Evolutionary conservation across 2,329 filamentous ascomycete species (phyloP), one percentile per base, ranked within the genome.

Genomic region (Penicillium nordicum): DNA sequence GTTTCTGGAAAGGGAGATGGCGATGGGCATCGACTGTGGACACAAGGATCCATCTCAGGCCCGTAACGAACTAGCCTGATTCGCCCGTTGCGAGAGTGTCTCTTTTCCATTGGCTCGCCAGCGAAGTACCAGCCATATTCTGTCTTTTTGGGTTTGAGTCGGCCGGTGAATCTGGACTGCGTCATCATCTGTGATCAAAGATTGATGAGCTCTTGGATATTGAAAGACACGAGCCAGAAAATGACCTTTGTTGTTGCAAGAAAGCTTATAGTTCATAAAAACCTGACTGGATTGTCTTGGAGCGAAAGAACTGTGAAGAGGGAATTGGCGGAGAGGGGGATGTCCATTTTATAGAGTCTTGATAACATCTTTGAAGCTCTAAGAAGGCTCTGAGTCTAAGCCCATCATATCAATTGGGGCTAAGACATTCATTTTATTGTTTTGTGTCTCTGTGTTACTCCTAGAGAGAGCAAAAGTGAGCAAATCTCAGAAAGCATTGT

Each of bases 1-100:
- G 50, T 59, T 34, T 59, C 46, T 12, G 49, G 47, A 30, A 37
- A 43, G 7, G 54, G 42, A 7, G 57, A 52, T 34, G 55, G 53
- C 1, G 57, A 55, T 36, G 59, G 50, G 29, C 56, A 57, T 16
- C 50, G 55, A 27, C 38, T 56, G 18, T 46, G 50, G 34, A 25
- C 18, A 42, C 46, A 50, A 8, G 29, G 16, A 4, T 59, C 57
- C 21, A 23, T 48, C 16, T 32, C 55, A 38, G 50, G 30, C 23
- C 30, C 23, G 6, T 50, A 55, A 6, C 52, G 52, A 36, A 55
- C 37, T 27, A 55, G 38, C n/a, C 40, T 50, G 23, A 55, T 55
- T 37, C 29, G 38, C 12, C 45, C 25, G 14, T 46, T 30, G 29
- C 52, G 21, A 37, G 52, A 27, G 10, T 18, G 38, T 50, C 16